Evolutionary conservation across 1,284 basidiomycete genomes (phyloP), one percentile per base, ranked within the genome.

Genomic region (Cryptococcus sp.): DNA sequence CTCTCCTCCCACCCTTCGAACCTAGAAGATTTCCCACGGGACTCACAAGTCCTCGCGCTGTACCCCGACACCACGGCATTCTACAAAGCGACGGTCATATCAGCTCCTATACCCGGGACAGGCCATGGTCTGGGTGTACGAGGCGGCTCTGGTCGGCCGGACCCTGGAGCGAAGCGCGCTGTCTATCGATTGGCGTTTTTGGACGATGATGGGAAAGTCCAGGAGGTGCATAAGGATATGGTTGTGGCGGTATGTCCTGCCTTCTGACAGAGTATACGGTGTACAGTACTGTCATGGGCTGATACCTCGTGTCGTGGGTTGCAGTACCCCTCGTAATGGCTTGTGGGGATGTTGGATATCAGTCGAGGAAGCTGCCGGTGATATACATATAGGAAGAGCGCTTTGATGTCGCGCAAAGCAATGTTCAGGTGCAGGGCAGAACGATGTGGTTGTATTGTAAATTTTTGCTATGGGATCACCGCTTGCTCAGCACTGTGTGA

Each of bases 51-150:
- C 41, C 72, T 82, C 49, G 82, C 78, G 0, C 67, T 81, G 23
- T 83, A 82, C 54, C 82, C 82, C 7, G 82, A 82, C 42, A 83
- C 82, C 8, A 82, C 81, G 0, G 73, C 74, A 0, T 82, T 83
- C 64, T 83, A 83, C 66, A 69, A 71, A 7, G 81, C 80, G 2
- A 73, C 73, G 0, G 78, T 83, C 51, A 63, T 78, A 1, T 56
- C 71, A 1, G 62, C 74, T 0, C 73, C 76, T 0, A 49, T 70
- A 15, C 66, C 70, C 10, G 68, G 70, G 0, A 70, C 68, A 13
- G 67, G 73, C 17, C 62, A 67, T 54, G 67, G 73, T 23, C 59
- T 66, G 19, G 57, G 66, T 35, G 51, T 67, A 22, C 55, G 61
- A 20, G 58, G 64, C 13, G 61, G 54, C 5, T 63, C 42, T 3